Evolutionary conservation across 164 flowering plant genomes (phyloP).

Genomic region (Umbellularia californica): DNA sequence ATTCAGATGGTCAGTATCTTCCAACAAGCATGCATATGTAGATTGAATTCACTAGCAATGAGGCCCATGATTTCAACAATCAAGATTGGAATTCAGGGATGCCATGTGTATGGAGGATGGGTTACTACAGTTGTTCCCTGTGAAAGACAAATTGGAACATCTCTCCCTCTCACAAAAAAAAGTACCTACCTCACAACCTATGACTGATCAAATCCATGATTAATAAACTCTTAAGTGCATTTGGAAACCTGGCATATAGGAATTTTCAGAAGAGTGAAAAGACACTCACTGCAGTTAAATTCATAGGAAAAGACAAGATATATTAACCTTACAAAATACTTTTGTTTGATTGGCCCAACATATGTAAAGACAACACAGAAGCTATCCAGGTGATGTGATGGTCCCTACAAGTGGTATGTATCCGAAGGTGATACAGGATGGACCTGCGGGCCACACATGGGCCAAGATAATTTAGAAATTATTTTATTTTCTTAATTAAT

Average conservation of each 20-base stretch:
- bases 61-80: neutral
- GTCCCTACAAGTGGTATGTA: neutral
- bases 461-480: neutral
- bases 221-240: neutral
- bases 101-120: neutral
- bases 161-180: neutral
- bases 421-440: too few relatives aligned
- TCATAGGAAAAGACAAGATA: too few relatives aligned
- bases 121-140: too few relatives aligned
- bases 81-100: neutral
- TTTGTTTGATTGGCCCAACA: neutral
- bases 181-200: slow-evolving; percentile 13
- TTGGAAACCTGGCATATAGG: neutral
- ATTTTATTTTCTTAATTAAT: neutral
- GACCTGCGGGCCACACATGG: neutral
- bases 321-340: neutral
- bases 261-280: neutral
- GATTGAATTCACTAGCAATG: neutral
- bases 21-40: too few relatives aligned
- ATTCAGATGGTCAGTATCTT: neutral
- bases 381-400: slow-evolving; percentile 19
- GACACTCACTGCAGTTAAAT: slow-evolving; percentile 12
- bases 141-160: too few relatives aligned
- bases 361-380: slow-evolving; percentile 1
- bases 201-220: slow-evolving; percentile 17